Conservation (phyloP, 2,329 filamentous ascomycete species). For the Knufia petricola region DNA sequence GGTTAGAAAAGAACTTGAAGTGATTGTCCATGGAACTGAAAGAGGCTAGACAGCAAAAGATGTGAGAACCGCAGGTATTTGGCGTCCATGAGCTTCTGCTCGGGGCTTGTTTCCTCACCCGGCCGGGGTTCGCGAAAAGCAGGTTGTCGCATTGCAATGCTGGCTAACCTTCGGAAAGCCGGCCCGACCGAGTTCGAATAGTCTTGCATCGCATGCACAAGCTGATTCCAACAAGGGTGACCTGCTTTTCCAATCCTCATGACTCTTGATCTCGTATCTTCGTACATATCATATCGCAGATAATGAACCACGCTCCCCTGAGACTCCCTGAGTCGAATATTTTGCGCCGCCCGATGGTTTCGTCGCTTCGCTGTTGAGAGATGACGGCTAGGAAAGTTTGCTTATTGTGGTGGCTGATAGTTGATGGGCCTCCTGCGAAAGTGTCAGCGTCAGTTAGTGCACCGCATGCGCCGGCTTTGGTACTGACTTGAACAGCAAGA, state of each 20-base stretch:
- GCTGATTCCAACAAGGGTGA: not conserved
- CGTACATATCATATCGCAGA: not conserved
- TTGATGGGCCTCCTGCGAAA: slow-evolving; percentile 64
- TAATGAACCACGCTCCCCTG: not conserved
- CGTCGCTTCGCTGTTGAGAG: not conserved
- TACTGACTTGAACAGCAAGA: slow-evolving; percentile 92
- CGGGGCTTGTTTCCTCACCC: too few relatives aligned
- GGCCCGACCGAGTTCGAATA: not conserved
- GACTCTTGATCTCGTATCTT: not conserved
- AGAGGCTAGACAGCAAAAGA: not conserved
- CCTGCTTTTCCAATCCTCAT: slow-evolving; percentile 5
- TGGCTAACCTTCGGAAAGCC: not conserved
- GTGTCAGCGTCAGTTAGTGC: slow-evolving; percentile 16
- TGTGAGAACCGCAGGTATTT: not conserved
- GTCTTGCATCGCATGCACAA: not conserved
- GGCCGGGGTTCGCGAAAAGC: too few relatives aligned
- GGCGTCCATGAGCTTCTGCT: too few relatives aligned
- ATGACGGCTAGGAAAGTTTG: not conserved
- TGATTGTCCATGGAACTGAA: slow-evolving; percentile 26
- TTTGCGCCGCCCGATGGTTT: slow-evolving; percentile 18
- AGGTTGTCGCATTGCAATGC: not conserved
- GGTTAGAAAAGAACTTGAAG: slow-evolving; percentile 57
- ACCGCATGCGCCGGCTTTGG: slow-evolving; percentile 24
- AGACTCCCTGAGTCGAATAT: not conserved
- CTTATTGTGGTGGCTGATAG: slow-evolving; percentile 55